Evolutionary conservation across 2,329 filamentous ascomycete genomes (phyloP).

Genomic region (Orbilia blumenaviensis): DNA sequence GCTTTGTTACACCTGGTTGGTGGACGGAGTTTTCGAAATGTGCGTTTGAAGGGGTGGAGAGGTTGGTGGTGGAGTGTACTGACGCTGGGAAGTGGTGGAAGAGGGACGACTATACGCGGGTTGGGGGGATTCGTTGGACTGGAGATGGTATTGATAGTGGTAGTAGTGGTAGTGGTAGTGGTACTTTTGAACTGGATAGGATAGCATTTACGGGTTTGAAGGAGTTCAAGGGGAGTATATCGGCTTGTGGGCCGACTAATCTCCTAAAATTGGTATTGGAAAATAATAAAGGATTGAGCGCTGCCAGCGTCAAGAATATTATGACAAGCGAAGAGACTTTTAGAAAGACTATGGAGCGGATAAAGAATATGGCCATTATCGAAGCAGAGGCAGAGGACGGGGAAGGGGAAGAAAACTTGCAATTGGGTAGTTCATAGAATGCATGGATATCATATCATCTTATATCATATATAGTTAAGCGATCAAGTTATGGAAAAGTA

Average conservation of each 20-base stretch:
- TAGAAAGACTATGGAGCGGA: neutral
- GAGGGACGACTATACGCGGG: neutral
- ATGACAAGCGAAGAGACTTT: neutral
- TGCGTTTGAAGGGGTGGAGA: neutral
- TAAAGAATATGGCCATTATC: too few relatives aligned
- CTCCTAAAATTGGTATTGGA: neutral
- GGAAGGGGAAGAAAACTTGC: too few relatives aligned
- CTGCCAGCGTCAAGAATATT: neutral
- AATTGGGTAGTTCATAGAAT: too few relatives aligned
- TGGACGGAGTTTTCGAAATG: constrained; percentile 14
- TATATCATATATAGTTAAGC: too few relatives aligned
- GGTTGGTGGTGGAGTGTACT: neutral
- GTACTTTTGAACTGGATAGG: neutral
- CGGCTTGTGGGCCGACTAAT: neutral
- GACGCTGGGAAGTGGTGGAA: neutral
- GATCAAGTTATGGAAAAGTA: too few relatives aligned
- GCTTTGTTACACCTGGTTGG: neutral
- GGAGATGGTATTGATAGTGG: neutral
- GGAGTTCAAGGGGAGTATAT: neutral
- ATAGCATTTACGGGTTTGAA: neutral
- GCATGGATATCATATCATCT: too few relatives aligned
- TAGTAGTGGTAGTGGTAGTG: neutral
- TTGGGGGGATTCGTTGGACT: neutral
- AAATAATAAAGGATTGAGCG: neutral
- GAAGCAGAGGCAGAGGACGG: too few relatives aligned